Evolutionary conservation across 164 flowering plant genomes (phyloP), one percentile per base, ranked within the genome.

Genomic region (Liriodendron chinense): DNA sequence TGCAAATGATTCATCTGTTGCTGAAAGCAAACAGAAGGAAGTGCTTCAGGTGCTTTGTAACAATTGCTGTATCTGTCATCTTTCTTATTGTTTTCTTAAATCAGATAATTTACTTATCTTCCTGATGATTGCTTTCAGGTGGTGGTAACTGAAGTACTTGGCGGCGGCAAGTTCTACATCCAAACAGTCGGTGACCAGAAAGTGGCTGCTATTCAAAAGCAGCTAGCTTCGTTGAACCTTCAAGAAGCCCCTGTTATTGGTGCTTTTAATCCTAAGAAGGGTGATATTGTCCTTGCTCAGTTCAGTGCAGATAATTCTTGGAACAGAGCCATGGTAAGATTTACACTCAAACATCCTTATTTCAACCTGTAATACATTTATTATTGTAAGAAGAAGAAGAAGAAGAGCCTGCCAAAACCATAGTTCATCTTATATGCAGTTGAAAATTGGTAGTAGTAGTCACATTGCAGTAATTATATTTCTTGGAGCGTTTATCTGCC

Each of bases 261-360:
- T 72, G 82, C 94, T 75, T 96, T 96, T 76, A 91, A 87, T 81
- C 99, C 99, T n/a, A 91, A 87, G 85, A 96, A 91, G 85, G 99
- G 98, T 20, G 99, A 96, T 65, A 82, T 88, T 61, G 94, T 96
- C 78, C 95, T 96, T 78, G 98, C 97, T 50, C 94, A 92, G 75
- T 96, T 88, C 76, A 90, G 89, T 82, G 85, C 82, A 9, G 98
- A 96, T 78, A 89, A 91, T 53, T 91, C 99, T 56, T 96, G 99
- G 99, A 91, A 96, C 80, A 85, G 99, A 57, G 98, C 96, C 16
- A 90, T 94, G 95, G 98, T 94, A 77, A 81, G 89, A 71, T 1
- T 68, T 8, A 13, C 24, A 12, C 59, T 53, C 59, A 53, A 53
- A 12, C 18, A 53, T 53, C 16, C 59, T 34, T n/a, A n/a, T n/a